phyloP scores from a whole-genome alignment of 345 rosid species.

The Brassica cretica region DNA sequence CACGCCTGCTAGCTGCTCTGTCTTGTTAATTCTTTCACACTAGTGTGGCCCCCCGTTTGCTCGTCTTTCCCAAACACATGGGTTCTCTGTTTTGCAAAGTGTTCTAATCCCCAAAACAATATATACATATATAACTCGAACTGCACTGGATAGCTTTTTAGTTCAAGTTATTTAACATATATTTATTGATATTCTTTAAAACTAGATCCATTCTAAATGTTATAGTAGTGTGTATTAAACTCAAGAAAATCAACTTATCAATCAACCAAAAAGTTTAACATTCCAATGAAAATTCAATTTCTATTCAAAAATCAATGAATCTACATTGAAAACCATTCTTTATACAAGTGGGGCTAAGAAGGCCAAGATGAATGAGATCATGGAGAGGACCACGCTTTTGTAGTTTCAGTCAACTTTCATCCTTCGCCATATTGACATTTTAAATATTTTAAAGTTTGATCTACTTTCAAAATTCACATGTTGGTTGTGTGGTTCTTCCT shows the following conservation, averaged over 20 bases:
- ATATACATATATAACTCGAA: neutral
- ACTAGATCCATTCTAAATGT: neutral
- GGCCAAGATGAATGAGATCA: neutral
- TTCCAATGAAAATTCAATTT: neutral
- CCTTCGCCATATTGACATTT: neutral
- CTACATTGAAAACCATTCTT: neutral
- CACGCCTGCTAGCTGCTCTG: slow-evolving; percentile 36
- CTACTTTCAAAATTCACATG: neutral
- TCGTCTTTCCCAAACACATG: slow-evolving; percentile 38
- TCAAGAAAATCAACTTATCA: neutral
- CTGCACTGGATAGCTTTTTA: neutral
- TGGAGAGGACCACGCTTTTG: neutral
- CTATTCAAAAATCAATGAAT: neutral
- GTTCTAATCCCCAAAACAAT: slow-evolving; percentile 21
- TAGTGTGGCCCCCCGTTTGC: slow-evolving; percentile 28
- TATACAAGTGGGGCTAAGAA: neutral
- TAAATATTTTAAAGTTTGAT: neutral
- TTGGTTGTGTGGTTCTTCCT: slow-evolving; percentile 2
- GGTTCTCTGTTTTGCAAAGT: slow-evolving; percentile 19
- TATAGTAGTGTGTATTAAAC: neutral
- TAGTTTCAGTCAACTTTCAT: slow-evolving; percentile 1
- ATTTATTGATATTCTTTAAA: neutral
- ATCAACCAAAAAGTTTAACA: neutral
- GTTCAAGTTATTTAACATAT: neutral
- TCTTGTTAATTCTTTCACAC: slow-evolving; percentile 32